Conservation (phyloP, 768 basidiomycete species). For the Boletus rubescentipes region DNA sequence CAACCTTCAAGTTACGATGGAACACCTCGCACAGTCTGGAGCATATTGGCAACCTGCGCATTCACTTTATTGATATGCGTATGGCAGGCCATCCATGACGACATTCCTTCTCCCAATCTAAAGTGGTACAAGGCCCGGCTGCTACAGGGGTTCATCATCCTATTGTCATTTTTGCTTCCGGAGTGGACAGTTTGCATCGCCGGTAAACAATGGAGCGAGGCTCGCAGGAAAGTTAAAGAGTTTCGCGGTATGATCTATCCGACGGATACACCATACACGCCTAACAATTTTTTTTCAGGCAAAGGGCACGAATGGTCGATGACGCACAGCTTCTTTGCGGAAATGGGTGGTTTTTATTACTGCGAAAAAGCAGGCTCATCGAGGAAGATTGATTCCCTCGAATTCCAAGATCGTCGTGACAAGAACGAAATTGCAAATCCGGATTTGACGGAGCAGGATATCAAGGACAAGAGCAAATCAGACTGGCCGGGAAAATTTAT, state of each 20-base stretch:
- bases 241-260: background rate
- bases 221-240: background rate
- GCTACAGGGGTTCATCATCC: too few species aligned
- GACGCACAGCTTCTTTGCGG: background rate
- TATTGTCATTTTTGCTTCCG: background rate
- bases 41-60: background rate
- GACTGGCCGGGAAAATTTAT: background rate
- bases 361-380: background rate
- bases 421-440: background rate
- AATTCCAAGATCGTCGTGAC: background rate
- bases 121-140: too few species aligned
- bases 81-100: background rate
- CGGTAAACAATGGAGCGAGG: background rate
- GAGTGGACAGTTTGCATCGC: background rate
- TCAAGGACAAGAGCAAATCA: background rate
- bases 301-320: background rate
- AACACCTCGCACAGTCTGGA: background rate
- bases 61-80: constrained; percentile 2
- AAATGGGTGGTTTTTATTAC: constrained; percentile 1
- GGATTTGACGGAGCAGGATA: background rate
- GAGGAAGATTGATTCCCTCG: background rate
- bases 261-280: background rate
- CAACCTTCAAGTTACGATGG: background rate
- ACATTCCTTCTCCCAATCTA: background rate
- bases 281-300: background rate